Conservation (phyloP, 805 yeast species). For the Sugiyamaella lignohabitans region DNA sequence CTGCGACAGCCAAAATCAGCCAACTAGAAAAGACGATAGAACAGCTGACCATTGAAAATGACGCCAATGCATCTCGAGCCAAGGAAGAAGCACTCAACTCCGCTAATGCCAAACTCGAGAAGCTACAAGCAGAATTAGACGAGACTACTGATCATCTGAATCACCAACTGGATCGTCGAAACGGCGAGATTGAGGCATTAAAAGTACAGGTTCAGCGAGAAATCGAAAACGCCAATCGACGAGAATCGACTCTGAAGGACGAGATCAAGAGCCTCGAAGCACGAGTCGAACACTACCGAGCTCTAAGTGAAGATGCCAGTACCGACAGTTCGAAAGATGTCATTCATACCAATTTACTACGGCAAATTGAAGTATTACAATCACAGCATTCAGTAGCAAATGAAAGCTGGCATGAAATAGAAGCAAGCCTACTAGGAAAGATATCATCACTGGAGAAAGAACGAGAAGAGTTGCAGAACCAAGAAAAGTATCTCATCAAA, state of each 20-base stretch:
- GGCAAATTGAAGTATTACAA: slow-evolving; percentile 52
- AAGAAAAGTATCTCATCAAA: slow-evolving; percentile 17
- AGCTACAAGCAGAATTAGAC: slow-evolving; percentile 27
- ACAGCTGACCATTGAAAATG: slow-evolving; percentile 24
- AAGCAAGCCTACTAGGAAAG: slow-evolving; percentile 51
- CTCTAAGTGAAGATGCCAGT: slow-evolving; percentile 46
- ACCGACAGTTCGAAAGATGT: slow-evolving; percentile 27
- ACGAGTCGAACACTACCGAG: slow-evolving; percentile 61
- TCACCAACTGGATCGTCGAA: slow-evolving; percentile 31
- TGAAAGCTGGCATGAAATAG: slow-evolving; percentile 78
- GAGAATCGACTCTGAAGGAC: slow-evolving; percentile 23
- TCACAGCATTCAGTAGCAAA: slow-evolving; percentile 68
- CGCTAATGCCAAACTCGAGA: slow-evolving; percentile 24
- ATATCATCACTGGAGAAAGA: slow-evolving; percentile 32
- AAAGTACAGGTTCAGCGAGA: slow-evolving; percentile 28
- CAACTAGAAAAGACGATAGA: slow-evolving; percentile 27
- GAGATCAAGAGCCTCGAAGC: slow-evolving; percentile 50
- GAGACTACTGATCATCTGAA: slow-evolving; percentile 30
- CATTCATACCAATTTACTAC: slow-evolving; percentile 32
- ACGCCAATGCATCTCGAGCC: slow-evolving; percentile 22
- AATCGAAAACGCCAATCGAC: slow-evolving; percentile 25
- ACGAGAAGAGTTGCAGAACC: slow-evolving; percentile 13
- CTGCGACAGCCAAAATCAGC: slow-evolving; percentile 11
- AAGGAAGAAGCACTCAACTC: slow-evolving; percentile 28
- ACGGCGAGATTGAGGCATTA: slow-evolving; percentile 15